Percentiles rank a stretch among this genome's conserved stretches.
phyloP scores from a whole-genome alignment of 352 stramenopile genomes.

The Phytophthora cactorum region DNA sequence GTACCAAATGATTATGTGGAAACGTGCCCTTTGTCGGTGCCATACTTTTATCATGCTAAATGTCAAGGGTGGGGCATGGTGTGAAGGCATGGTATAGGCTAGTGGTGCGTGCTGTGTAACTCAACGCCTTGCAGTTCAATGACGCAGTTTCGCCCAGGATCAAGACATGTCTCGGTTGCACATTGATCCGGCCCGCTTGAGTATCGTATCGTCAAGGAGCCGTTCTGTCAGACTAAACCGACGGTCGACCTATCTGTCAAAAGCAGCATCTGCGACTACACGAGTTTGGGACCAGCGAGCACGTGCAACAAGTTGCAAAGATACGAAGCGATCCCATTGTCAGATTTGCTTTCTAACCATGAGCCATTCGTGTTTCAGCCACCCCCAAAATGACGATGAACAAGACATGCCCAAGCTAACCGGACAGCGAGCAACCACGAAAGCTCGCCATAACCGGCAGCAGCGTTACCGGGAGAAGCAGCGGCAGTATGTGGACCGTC shows the following conservation, averaged over 20 bases:
- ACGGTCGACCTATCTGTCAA: neutral
- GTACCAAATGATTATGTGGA: neutral
- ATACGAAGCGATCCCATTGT: conserved; percentile 15
- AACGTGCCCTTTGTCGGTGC: neutral
- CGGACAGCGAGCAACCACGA: neutral
- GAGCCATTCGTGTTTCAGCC: neutral
- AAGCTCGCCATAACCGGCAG: conserved; percentile 18
- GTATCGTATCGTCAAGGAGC: neutral
- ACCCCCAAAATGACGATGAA: neutral
- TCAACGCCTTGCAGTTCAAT: conserved; percentile 6
- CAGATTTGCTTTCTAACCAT: conserved; percentile 9
- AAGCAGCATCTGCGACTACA: conserved; percentile 16
- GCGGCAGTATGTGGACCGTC: conserved; percentile 15
- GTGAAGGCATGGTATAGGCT: no score
- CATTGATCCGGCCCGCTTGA: conserved; percentile 7
- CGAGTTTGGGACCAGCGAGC: neutral
- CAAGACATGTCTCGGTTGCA: conserved; percentile 6
- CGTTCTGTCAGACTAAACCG: conserved; percentile 10
- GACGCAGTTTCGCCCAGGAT: neutral
- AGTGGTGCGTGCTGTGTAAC: no score
- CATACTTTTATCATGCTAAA: no score
- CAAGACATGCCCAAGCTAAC: neutral
- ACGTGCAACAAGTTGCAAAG: conserved; percentile 6
- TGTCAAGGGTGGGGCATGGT: no score
- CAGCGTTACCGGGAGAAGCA: conserved; percentile 35